These are phyloP conservation scores for Cladophialophora bantiana DNA, from an alignment of 2,329 filamentous ascomycete species.

Conservation along the genomic window DNA sequence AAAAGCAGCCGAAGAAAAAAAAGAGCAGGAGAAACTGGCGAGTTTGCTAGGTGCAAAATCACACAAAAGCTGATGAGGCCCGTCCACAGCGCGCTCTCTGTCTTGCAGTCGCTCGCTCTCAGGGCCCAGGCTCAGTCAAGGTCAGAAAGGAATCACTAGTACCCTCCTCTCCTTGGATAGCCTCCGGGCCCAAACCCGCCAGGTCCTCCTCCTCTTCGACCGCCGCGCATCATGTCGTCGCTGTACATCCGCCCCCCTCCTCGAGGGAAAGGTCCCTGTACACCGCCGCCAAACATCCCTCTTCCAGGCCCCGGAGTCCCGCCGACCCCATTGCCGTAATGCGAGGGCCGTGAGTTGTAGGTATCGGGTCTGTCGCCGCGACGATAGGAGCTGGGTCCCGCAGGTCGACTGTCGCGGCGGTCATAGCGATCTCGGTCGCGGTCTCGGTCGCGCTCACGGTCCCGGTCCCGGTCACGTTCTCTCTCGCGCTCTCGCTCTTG, in stretches of 20 bases:
- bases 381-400: conserved; percentile 23
- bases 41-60: no score
- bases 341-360: conserved; percentile 35
- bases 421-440: conserved; percentile 34
- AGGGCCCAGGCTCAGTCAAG: neutral
- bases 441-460: conserved; percentile 30
- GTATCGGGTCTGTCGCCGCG: conserved; percentile 19
- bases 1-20: no score
- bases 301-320: conserved; percentile 11
- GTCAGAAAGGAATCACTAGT: conserved; percentile 25
- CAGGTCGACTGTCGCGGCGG: conserved; percentile 31
- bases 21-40: no score
- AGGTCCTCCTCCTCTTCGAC: conserved; percentile 66
- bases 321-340: conserved; percentile 40
- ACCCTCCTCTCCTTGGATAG: conserved; percentile 29
- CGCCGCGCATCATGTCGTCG: conserved; percentile 55
- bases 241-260: conserved; percentile 32
- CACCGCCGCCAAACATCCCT: conserved; percentile 28
- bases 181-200: conserved; percentile 54
- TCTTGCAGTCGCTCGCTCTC: neutral
- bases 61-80: no score
- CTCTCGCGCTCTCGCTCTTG: conserved; percentile 30
- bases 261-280: conserved; percentile 23
- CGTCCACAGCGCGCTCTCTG: neutral
- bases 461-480: conserved; percentile 28